Base-by-base conservation (phyloP, 805 yeast species). In the Candida glaebosa region DNA sequence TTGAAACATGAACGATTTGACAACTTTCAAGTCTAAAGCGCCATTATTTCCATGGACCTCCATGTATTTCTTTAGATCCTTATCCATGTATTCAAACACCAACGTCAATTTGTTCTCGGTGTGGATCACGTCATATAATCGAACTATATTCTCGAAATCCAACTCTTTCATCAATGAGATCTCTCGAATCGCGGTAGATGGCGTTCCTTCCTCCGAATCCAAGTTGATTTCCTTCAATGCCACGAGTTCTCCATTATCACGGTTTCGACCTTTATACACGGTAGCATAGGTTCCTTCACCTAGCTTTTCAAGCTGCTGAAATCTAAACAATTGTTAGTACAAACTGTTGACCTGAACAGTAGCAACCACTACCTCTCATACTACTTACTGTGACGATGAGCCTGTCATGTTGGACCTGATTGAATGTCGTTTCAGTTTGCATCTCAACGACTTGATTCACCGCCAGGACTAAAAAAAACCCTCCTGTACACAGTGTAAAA, bases 251-350 rank as follows among this genome's bases (percentile, higher is more conserved):
- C 89, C 96, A 20, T 90, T 84, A 54, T 82, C 79, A 47, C 87
- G 79, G 61, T 87, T 93, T 57, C 88, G 79, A 31, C 86, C 99
- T 57, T 91, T 93, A 70, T 91, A 93, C 25, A 93, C 99, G n/a
- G 96, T 95, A 54, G 99, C 99, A 66, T 93, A 93, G 1, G 99
- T 87, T 37, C 96, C 96, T 66, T 87, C 96, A 31, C 96, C 96
- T 30, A 87, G 75, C 68, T 87, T 87, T 61, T 88, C 96, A 41
- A 87, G 76, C 61, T 69, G 75, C 50, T 69, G 74, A 54, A 69
- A 69, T 50, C 71, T 66, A 20, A 18, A 20, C 16, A 4, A 14
- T 22, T 37, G 46, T 46, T 42, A 47, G 51, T 45, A 33, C 8
- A 18, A 18, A 18, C n/a, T n/a, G n/a, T n/a, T n/a, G n/a, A n/a